Percentiles rank a stretch among this genome's conserved stretches.
Conservation (phyloP, 2,329 filamentous ascomycete genomes). For the Botryotinia globosa region DNA sequence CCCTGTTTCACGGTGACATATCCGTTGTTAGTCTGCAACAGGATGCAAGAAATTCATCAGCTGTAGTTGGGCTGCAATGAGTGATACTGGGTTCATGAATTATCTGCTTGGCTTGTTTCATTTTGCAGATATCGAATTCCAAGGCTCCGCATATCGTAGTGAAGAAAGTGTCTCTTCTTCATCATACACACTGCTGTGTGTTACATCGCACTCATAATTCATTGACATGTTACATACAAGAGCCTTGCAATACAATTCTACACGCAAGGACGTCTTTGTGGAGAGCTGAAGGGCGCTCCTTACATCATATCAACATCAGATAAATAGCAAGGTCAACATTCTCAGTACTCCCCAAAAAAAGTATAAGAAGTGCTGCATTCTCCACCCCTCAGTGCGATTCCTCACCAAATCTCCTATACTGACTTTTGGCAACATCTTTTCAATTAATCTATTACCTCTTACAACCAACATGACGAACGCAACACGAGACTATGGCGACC, state of each 20-base stretch:
- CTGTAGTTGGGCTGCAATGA: not conserved
- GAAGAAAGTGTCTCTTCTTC: not conserved
- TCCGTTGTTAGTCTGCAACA: not conserved
- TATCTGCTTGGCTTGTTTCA: not conserved
- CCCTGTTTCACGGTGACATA: not conserved
- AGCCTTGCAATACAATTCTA: not conserved
- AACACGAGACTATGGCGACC: slow-evolving; percentile 2
- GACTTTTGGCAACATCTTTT: not conserved
- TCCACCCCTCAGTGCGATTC: not conserved
- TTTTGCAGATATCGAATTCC: not conserved
- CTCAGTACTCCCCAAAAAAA: not conserved
- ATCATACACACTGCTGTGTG: not conserved
- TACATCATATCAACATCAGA: not conserved
- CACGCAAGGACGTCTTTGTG: not conserved
- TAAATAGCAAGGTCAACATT: not conserved
- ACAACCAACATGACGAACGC: not conserved
- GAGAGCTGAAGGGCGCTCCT: not conserved
- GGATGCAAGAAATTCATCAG: not conserved
- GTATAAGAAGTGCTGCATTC: not conserved
- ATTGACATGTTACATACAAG: not conserved
- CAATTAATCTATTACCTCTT: not conserved
- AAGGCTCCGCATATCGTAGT: not conserved
- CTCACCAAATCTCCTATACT: not conserved
- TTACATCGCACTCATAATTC: not conserved
- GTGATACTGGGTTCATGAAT: not conserved